Conservation (phyloP, 352 stramenopile genomes). For the Globisporangium nagaii region DNA sequence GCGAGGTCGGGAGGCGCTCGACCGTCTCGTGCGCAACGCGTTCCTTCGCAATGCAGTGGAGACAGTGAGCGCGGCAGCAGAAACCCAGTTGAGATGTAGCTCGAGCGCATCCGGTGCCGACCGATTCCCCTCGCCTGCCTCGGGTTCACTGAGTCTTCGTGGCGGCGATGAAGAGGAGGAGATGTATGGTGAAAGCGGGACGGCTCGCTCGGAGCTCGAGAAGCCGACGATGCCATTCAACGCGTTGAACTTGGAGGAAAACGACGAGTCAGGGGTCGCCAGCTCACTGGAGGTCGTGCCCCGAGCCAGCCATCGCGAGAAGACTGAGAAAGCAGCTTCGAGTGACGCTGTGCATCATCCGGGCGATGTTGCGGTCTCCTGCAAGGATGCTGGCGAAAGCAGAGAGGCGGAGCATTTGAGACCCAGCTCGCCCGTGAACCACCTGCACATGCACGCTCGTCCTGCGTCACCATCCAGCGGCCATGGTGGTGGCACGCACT, state of each 20-base stretch:
- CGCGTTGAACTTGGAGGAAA: background rate
- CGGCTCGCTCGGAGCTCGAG: background rate
- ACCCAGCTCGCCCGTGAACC: background rate
- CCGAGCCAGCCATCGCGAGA: background rate
- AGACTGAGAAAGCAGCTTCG: background rate
- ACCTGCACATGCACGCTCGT: background rate
- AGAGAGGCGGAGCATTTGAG: background rate
- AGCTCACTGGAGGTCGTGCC: background rate
- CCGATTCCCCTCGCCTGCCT: background rate
- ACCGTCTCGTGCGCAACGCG: slow-evolving; percentile 44
- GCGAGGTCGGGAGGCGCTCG: slow-evolving; percentile 45
- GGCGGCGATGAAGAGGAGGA: too few relatives aligned
- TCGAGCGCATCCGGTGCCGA: too few relatives aligned
- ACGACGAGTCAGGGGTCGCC: background rate
- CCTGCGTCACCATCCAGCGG: background rate
- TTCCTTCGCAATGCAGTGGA: slow-evolving; percentile 25
- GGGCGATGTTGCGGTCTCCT: background rate
- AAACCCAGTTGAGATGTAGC: background rate
- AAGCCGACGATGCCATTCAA: background rate
- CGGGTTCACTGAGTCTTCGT: too few relatives aligned
- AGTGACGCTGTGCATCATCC: background rate
- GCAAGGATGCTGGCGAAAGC: background rate
- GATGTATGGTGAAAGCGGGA: background rate
- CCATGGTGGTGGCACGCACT: background rate
- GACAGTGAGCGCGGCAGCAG: background rate